Percentiles rank a stretch among this genome's conserved stretches.
Evolutionary conservation across 1,284 basidiomycete species (phyloP).

Genomic region (Ceratobasidium sp.): DNA sequence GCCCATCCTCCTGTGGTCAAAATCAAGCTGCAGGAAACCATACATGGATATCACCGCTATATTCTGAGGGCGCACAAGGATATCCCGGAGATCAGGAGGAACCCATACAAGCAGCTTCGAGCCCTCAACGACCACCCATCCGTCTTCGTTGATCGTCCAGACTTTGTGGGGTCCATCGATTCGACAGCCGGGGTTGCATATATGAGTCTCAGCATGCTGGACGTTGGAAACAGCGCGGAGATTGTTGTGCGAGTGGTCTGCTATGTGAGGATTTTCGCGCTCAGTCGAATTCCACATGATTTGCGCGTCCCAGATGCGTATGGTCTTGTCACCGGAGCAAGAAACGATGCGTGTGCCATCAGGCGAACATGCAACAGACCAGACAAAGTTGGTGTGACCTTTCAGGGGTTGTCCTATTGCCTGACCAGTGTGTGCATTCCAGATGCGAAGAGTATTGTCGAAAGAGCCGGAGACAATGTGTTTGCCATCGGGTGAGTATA

Average conservation of each 20-base stretch:
- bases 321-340: background rate
- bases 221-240: too few relatives aligned
- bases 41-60: background rate
- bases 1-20: background rate
- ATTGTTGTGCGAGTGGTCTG: too few relatives aligned
- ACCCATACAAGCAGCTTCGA: background rate
- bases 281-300: too few relatives aligned
- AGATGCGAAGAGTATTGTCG: constrained; percentile 20
- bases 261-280: too few relatives aligned
- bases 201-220: background rate
- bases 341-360: constrained; percentile 17
- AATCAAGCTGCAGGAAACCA: background rate
- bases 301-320: constrained; percentile 12
- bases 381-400: constrained; percentile 9
- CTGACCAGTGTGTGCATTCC: background rate
- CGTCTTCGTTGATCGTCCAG: constrained; percentile 1
- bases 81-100: background rate
- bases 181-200: background rate
- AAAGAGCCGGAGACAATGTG: constrained; percentile 15
- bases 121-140: background rate
- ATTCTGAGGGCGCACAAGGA: background rate
- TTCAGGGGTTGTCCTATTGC: background rate
- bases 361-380: constrained; percentile 29
- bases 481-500: constrained; percentile 25
- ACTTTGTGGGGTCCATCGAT: background rate